Evolutionary conservation across 306 rosid species (phyloP), one percentile per base, ranked within the genome.

Genomic region (Casuarina glauca): DNA sequence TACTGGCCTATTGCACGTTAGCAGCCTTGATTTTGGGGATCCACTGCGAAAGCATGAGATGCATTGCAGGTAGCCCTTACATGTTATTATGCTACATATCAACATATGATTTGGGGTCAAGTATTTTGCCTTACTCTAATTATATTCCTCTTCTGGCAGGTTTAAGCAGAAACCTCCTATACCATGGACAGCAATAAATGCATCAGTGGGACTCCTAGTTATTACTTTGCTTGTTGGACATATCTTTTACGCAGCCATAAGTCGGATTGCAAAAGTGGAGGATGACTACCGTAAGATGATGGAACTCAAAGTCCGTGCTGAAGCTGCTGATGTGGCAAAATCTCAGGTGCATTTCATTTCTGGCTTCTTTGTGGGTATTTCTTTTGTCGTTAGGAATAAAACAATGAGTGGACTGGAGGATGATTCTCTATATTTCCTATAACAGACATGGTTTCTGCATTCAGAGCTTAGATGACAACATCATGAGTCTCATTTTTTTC

Each of bases 271-370:
- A 36, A 85, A 91, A 84, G 97, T 95, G 72, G 97, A 95, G 87
- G 89, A 89, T 68, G 98, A 86, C 82, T 91, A 68, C 84, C 77
- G 76, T 9, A 16, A 77, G 84, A 91, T 92, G 98, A 81, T 51
- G 76, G 76, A 73, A 85, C 97, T 95, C 79, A 91, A 77, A 88
- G 82, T 32, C 74, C 96, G 89, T 35, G 97, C 98, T 76, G 96
- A 95, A 87, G 98, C 97, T 79, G 98, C 98, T 55, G 98, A 95
- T 83, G 97, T 95, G 69, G 98, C 98, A 70, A 95, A 92, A 84
- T 91, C 97, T 75, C 97, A 95, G 92, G 97, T 92, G 72, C 68
- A 26, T 43, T 83, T 73, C 78, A 39, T 77, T 85, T 80, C 60
- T 62, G 66, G 43, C 67, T 16, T n/a, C 3, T 41, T 36, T 55